Evolutionary conservation across 768 basidiomycete genomes (phyloP).

Genomic region (Tephrocybe sp.): DNA sequence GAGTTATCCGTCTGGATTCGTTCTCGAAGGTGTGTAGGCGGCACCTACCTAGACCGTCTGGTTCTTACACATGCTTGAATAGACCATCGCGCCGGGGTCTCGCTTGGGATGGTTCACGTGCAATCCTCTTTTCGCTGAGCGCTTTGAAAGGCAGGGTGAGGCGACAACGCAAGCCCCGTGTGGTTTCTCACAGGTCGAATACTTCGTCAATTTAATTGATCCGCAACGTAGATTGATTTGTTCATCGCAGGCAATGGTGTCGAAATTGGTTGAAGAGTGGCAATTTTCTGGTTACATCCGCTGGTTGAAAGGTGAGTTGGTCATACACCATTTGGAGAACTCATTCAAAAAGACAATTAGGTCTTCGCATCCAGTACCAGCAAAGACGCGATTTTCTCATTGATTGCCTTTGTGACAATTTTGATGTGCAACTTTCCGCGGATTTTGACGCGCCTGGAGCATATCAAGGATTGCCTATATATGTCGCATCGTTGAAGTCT

Average conservation of each 20-base stretch:
- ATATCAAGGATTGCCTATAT: slow-evolving; percentile 41
- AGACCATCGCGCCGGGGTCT: slow-evolving; percentile 79
- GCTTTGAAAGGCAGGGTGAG: slow-evolving; percentile 70
- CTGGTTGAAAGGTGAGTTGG: slow-evolving; percentile 74
- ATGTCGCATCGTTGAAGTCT: slow-evolving; percentile 42
- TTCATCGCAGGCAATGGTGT: slow-evolving; percentile 50
- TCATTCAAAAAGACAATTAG: slow-evolving; percentile 25
- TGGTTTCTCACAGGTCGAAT: slow-evolving; percentile 64
- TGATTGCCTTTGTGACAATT: slow-evolving; percentile 62
- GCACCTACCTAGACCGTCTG: neutral
- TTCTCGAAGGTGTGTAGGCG: slow-evolving; percentile 61
- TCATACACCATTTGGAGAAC: neutral
- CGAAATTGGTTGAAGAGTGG: slow-evolving; percentile 66
- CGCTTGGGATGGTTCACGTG: slow-evolving; percentile 82
- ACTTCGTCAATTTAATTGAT: neutral
- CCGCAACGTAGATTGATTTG: neutral
- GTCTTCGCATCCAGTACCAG: slow-evolving; percentile 54
- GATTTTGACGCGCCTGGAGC: slow-evolving; percentile 17
- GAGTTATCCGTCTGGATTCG: slow-evolving; percentile 81
- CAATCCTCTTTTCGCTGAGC: slow-evolving; percentile 73
- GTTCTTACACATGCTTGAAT: neutral
- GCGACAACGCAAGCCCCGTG: slow-evolving; percentile 67
- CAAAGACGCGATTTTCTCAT: slow-evolving; percentile 61
- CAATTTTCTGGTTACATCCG: slow-evolving; percentile 69
- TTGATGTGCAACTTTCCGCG: slow-evolving; percentile 49